These are phyloP conservation scores for Pistacia integerrima DNA, from an alignment of 345 rosid genomes.

Conservation along the genomic window DNA sequence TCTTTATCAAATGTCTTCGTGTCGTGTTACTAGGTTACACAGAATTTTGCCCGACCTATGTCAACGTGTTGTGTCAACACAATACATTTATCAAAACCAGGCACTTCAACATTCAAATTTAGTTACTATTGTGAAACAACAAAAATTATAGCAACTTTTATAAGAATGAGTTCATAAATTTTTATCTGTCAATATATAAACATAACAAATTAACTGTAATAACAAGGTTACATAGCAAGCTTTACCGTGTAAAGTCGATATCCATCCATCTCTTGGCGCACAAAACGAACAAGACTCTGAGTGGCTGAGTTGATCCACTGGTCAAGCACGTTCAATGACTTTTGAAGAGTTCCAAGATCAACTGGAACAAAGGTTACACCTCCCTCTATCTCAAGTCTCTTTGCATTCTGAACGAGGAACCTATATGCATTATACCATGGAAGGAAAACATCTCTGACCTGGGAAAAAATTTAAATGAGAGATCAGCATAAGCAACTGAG, in stretches of 20 bases:
- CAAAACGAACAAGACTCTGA: slow-evolving; percentile 95
- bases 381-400: slow-evolving; percentile 94
- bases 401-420: slow-evolving; percentile 96
- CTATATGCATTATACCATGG: slow-evolving; percentile 99
- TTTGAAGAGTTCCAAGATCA: slow-evolving; percentile 57
- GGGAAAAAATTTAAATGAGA: slow-evolving; percentile 22
- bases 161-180: too few relatives aligned
- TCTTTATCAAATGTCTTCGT: too few relatives aligned
- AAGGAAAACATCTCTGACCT: slow-evolving; percentile 99
- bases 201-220: background rate
- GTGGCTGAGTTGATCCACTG: slow-evolving; percentile 99
- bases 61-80: background rate
- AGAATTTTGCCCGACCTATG: too few relatives aligned
- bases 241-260: slow-evolving; percentile 93
- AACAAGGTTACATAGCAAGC: slow-evolving; percentile 17
- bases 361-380: slow-evolving; percentile 67
- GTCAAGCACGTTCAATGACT: slow-evolving; percentile 87
- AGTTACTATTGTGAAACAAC: background rate
- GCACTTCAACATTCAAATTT: background rate
- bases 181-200: background rate
- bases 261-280: slow-evolving; percentile 85
- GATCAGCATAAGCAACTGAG: slow-evolving; percentile 6
- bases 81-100: background rate
- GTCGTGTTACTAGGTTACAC: too few relatives aligned
- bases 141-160: background rate